A percentile compares a stretch with the other conserved stretches of the same genome.
Conservation (phyloP, 208 protist genomes). For the Plasmodiophora brassicae region DNA sequence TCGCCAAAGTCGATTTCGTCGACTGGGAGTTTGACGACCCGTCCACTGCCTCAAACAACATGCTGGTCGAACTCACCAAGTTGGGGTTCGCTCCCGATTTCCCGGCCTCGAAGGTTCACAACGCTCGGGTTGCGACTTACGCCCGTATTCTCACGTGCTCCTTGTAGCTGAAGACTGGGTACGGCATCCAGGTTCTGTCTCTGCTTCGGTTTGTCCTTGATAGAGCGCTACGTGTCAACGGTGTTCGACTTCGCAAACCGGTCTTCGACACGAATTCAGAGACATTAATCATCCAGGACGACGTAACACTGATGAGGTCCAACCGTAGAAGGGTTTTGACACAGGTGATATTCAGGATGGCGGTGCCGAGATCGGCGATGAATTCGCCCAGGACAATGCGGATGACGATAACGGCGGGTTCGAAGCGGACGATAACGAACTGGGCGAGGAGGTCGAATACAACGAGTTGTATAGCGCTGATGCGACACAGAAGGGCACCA, state of each 20-base stretch:
- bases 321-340: too few species aligned
- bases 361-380: background rate
- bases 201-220: background rate
- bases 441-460: background rate
- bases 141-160: background rate
- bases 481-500: too few species aligned
- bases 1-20: background rate
- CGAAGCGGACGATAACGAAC: too few species aligned
- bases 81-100: background rate
- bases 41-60: background rate
- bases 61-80: background rate
- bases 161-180: slow-evolving; percentile 1
- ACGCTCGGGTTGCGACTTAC: background rate
- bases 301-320: background rate
- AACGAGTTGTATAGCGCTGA: background rate
- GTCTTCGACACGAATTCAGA: background rate
- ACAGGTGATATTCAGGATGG: background rate
- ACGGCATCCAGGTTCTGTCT: background rate
- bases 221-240: background rate
- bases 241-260: background rate
- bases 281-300: background rate
- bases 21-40: slow-evolving; percentile 28
- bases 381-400: background rate
- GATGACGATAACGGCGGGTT: background rate
- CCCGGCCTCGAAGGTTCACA: background rate